Evolutionary conservation across 495 filamentous ascomycete species (phyloP), one percentile per base, ranked within the genome.

Genomic region (Xylaria curta): DNA sequence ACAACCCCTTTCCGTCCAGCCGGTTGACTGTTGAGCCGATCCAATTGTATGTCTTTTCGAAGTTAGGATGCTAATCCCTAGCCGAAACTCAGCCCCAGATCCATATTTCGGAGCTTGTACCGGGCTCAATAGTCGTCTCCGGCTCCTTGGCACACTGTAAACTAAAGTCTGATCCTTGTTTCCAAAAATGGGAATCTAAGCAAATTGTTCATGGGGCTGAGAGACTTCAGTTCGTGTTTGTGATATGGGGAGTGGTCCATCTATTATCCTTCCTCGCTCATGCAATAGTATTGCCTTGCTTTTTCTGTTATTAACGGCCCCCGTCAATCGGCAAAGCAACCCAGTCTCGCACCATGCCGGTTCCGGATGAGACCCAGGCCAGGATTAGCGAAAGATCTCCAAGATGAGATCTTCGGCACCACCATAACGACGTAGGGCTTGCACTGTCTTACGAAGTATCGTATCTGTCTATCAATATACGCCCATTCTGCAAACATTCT

Each of bases 11-110:
- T 63, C 36, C 58, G 58, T 38, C n/a, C 31, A 60, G n/a, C 38
- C 60, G 24, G 24, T 44, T 28, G 38, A 28, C 47, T 51, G 40
- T 54, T 56, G n/a, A 44, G 28, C 65, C 21, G 33, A 67, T 56
- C 49, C 65, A 67, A 56, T 67, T 31, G 21, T 36, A 31, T 21
- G 4, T 47, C 65, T 28, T 33, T 24, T 12, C 24, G n/a, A n/a
- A 0, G 2, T 8, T 56, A 12, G 64, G 62, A 31, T 65, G 21
- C 42, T 33, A 13, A 65, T 47, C 65, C 65, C 24, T 67, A 49
- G 49, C 31, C 44, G n/a, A 36, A 67, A 1, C 33, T 67, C 65
- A 67, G 65, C 65, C 65, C 65, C 65, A n/a, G 56, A 36, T 44
- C 7, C 47, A 17, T 46, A 66, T 53, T 24, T 53, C 62, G 62